Conservation (phyloP, 495 filamentous ascomycete genomes). For the Amorphotheca resinae region DNA sequence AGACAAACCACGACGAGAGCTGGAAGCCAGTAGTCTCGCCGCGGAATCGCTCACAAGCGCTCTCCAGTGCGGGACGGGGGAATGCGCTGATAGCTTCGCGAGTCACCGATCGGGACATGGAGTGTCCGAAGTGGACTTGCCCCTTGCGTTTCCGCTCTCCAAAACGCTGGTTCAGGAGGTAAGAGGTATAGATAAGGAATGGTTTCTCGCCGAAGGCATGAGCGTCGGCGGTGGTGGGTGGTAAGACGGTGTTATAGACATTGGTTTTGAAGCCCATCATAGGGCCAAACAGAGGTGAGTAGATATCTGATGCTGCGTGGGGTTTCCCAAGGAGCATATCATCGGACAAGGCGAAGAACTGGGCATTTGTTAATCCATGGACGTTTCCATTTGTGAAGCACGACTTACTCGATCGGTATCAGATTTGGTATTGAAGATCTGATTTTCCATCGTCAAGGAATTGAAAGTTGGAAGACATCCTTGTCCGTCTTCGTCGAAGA, state of each 20-base stretch:
- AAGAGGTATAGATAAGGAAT: slow-evolving; percentile 32
- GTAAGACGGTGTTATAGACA: slow-evolving; percentile 27
- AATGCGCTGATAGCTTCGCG: slow-evolving; percentile 30
- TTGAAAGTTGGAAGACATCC: slow-evolving; percentile 32
- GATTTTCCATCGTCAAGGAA: slow-evolving; percentile 31
- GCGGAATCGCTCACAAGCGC: slow-evolving; percentile 29
- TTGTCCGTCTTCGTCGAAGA: slow-evolving; percentile 27
- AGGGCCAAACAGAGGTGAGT: slow-evolving; percentile 31
- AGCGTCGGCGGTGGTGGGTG: slow-evolving; percentile 20
- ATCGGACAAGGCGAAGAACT: slow-evolving; percentile 31
- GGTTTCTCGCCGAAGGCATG: slow-evolving; percentile 30
- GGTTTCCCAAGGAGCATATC: slow-evolving; percentile 32
- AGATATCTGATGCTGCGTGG: slow-evolving; percentile 30
- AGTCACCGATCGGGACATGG: slow-evolving; percentile 27
- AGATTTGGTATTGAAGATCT: slow-evolving; percentile 27
- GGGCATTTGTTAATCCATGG: neutral
- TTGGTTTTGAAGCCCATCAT: slow-evolving; percentile 31
- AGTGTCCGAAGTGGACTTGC: slow-evolving; percentile 31
- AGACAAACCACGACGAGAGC: slow-evolving; percentile 30
- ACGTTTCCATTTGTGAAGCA: too few species aligned
- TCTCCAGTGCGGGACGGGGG: slow-evolving; percentile 26
- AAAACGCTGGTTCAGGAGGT: slow-evolving; percentile 31
- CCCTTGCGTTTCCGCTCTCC: slow-evolving; percentile 31
- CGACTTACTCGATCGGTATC: slow-evolving; percentile 12
- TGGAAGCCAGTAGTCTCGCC: slow-evolving; percentile 30